Percentiles rank a stretch among this genome's conserved stretches.
Conservation (phyloP, 352 stramenopile species). For the Peronospora farinosa region DNA sequence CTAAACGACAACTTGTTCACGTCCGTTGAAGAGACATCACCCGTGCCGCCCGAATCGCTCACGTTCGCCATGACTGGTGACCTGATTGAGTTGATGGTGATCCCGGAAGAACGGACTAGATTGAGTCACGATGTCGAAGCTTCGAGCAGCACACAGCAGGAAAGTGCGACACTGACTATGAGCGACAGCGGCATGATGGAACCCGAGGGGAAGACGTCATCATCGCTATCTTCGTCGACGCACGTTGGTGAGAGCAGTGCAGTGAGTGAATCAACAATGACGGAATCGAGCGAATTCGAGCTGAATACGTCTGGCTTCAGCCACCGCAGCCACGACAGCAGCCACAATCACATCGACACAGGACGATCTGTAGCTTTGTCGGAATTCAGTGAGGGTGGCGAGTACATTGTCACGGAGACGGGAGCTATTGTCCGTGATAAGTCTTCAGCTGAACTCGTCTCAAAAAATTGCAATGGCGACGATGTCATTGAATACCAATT, state of each 20-base stretch:
- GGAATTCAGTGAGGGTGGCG: conserved; percentile 18
- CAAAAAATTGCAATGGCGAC: neutral
- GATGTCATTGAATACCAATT: conserved; percentile 10
- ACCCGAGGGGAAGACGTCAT: conserved; percentile 15
- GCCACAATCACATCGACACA: conserved; percentile 9
- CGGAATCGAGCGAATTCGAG: conserved; percentile 18
- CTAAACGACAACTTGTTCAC: conserved; percentile 9
- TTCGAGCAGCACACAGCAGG: conserved; percentile 3
- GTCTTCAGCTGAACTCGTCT: conserved; percentile 1
- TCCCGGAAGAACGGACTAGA: conserved; percentile 28
- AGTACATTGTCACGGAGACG: conserved; percentile 30
- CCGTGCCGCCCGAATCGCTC: conserved; percentile 15
- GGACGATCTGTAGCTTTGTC: conserved; percentile 12
- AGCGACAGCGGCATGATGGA: conserved; percentile 13
- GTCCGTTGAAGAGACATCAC: conserved; percentile 12
- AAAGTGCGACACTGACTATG: conserved; percentile 3
- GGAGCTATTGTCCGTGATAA: conserved; percentile 19
- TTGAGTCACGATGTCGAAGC: conserved; percentile 6
- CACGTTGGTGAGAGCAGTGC: conserved; percentile 13
- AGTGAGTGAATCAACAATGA: conserved; percentile 15
- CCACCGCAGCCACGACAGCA: conserved; percentile 11
- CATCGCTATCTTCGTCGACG: neutral
- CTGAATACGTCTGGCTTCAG: conserved; percentile 18
- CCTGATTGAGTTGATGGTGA: conserved; percentile 23
- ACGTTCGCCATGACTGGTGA: conserved; percentile 22